These are phyloP conservation scores for Sclerotiophoma versabilis DNA, from an alignment of 2,329 filamentous ascomycete genomes.

Conservation along the genomic window DNA sequence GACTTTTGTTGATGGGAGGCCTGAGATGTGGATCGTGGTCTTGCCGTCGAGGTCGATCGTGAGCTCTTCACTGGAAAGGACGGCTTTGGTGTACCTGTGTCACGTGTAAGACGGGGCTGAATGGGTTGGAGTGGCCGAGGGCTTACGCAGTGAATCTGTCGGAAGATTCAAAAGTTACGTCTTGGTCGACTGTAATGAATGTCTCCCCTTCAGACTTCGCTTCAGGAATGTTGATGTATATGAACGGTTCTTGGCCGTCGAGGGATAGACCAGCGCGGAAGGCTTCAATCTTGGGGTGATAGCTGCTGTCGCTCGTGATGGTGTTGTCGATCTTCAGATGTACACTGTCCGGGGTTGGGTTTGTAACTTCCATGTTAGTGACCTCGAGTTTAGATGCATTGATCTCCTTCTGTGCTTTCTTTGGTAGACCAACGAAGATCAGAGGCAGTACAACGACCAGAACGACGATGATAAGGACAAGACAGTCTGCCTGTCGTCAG, in stretches of 20 bases:
- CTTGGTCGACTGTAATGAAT: constrained; percentile 53
- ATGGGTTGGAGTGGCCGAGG: background rate
- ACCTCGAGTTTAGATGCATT: constrained; percentile 61
- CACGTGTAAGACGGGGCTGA: background rate
- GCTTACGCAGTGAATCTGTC: constrained; percentile 54
- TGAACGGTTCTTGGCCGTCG: constrained; percentile 51
- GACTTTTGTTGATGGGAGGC: constrained; percentile 58
- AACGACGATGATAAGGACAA: constrained; percentile 59
- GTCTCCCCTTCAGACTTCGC: constrained; percentile 54
- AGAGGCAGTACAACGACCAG: constrained; percentile 65
- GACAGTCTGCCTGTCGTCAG: constrained; percentile 46
- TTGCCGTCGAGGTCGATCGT: constrained; percentile 59
- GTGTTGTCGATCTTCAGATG: constrained; percentile 57
- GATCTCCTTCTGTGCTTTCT: constrained; percentile 63
- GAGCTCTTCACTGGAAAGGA: constrained; percentile 59
- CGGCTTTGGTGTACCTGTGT: constrained; percentile 54
- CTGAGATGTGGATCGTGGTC: constrained; percentile 60
- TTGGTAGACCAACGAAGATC: constrained; percentile 66
- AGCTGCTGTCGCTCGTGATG: constrained; percentile 58
- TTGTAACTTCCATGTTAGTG: constrained; percentile 58
- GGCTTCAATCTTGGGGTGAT: constrained; percentile 61
- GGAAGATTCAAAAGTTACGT: constrained; percentile 52
- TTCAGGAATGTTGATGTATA: constrained; percentile 55
- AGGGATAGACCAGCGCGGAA: constrained; percentile 63
- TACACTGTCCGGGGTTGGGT: constrained; percentile 59